Percentiles rank a stretch among this genome's conserved stretches.
Evolutionary conservation across 768 basidiomycete species (phyloP).

Genomic region (Sarcodon aspratus): DNA sequence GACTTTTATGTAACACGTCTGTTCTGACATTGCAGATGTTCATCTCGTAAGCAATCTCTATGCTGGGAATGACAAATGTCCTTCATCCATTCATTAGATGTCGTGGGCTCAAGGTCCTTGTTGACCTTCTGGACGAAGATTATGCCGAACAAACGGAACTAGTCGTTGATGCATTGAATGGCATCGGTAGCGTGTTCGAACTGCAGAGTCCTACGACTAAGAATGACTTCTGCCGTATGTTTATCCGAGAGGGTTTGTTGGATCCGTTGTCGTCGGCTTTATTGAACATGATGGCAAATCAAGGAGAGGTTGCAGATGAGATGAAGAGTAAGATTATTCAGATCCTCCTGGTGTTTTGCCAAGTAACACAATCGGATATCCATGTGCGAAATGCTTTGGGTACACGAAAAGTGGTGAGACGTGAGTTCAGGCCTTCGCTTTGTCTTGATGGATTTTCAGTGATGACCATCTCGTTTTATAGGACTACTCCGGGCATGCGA

Average conservation of each 20-base stretch:
- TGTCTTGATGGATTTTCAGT: background rate
- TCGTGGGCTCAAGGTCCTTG: slow-evolving; percentile 87
- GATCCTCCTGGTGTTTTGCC: slow-evolving; percentile 84
- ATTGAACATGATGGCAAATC: slow-evolving; percentile 74
- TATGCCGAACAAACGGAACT: slow-evolving; percentile 87
- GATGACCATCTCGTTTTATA: slow-evolving; percentile 16
- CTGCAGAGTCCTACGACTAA: slow-evolving; percentile 93
- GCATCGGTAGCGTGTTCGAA: slow-evolving; percentile 92
- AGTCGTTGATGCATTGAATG: slow-evolving; percentile 87
- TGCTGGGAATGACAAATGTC: background rate
- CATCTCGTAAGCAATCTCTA: slow-evolving; percentile 68
- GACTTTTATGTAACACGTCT: slow-evolving; percentile 84
- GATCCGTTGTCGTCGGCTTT: slow-evolving; percentile 89
- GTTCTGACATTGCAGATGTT: slow-evolving; percentile 97
- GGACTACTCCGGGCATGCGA: slow-evolving; percentile 84
- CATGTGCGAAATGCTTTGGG: slow-evolving; percentile 90
- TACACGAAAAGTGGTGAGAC: slow-evolving; percentile 77
- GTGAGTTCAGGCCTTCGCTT: slow-evolving; percentile 36
- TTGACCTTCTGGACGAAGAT: slow-evolving; percentile 94
- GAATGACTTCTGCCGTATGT: slow-evolving; percentile 98
- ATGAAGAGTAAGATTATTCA: slow-evolving; percentile 87
- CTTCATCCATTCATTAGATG: slow-evolving; percentile 39
- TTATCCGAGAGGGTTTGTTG: slow-evolving; percentile 88
- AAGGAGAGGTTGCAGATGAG: slow-evolving; percentile 50
- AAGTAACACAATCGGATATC: slow-evolving; percentile 91